Percentiles rank a stretch among this genome's conserved stretches.
Conservation (phyloP, 176 grass and related monocot species). For the Urochloa ruziziensis region DNA sequence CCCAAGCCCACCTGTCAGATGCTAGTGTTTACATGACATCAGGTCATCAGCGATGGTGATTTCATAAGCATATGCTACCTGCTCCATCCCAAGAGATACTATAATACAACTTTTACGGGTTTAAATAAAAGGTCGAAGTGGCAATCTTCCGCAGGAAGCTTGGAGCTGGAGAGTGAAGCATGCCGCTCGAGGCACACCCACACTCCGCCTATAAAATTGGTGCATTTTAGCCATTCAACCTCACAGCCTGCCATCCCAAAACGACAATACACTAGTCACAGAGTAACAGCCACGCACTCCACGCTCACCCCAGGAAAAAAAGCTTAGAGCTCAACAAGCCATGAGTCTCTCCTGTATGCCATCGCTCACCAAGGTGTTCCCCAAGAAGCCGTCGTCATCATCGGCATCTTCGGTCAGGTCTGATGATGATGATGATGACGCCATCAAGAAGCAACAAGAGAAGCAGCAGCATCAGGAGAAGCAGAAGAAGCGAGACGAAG, state of each 20-base stretch:
- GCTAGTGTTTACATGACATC: background rate
- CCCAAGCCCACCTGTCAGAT: background rate
- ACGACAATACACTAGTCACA: no score
- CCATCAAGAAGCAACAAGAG: background rate
- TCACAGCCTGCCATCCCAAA: no score
- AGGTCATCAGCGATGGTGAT: background rate
- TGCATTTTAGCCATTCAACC: no score
- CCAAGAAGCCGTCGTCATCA: background rate
- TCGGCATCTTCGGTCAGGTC: background rate
- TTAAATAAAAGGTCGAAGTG: no score
- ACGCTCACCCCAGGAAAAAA: no score
- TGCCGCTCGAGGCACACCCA: no score
- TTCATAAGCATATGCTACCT: background rate
- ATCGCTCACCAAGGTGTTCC: conserved; percentile 33
- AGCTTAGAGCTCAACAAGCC: background rate
- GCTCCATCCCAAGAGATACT: background rate
- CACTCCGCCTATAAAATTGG: conserved; percentile 15
- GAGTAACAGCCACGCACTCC: no score
- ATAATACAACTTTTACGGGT: no score
- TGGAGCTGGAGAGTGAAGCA: background rate
- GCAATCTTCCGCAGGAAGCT: conserved; percentile 27
- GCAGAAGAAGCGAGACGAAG: background rate
- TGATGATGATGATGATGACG: background rate
- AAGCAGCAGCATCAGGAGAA: background rate
- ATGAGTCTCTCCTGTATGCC: conserved; percentile 35